Evolutionary conservation across 768 basidiomycete genomes (phyloP).

Genomic region (Favolaschia claudopus): DNA sequence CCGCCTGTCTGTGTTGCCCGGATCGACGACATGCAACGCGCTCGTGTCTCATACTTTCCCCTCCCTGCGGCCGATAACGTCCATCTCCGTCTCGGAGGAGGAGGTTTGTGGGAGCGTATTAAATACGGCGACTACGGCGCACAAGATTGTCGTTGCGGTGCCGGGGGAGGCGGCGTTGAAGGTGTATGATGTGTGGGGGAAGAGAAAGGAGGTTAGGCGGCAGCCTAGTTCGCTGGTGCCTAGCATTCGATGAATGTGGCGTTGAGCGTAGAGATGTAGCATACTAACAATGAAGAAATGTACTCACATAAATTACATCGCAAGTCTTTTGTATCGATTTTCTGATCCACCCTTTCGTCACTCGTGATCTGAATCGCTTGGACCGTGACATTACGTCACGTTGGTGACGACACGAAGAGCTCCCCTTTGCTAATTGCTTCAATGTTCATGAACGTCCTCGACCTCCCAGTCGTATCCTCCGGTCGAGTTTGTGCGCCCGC

Average conservation of each 20-base stretch:
- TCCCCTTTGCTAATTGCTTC: too few relatives aligned
- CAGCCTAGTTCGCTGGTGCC: conserved; percentile 33
- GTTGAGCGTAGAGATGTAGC: too few relatives aligned
- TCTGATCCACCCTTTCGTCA: too few relatives aligned
- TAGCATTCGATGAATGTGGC: conserved; percentile 15
- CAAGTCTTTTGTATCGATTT: too few relatives aligned
- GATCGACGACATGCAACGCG: conserved; percentile 37
- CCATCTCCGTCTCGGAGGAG: conserved; percentile 46
- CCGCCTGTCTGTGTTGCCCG: conserved; percentile 17
- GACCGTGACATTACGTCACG: too few relatives aligned
- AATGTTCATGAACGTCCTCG: too few relatives aligned
- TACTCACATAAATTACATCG: too few relatives aligned
- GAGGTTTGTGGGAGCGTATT: conserved; percentile 65
- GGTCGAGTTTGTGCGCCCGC: too few relatives aligned
- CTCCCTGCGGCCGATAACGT: conserved; percentile 62
- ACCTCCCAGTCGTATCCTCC: too few relatives aligned
- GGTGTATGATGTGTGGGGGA: conserved; percentile 66
- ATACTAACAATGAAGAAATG: too few relatives aligned
- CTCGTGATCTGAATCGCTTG: too few relatives aligned
- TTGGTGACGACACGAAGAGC: too few relatives aligned
- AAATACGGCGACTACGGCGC: conserved; percentile 47
- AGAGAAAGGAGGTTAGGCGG: conserved; percentile 43
- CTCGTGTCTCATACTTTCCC: conserved; percentile 68
- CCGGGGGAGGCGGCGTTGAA: conserved; percentile 72
- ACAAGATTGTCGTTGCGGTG: conserved; percentile 61